Evolutionary conservation across 768 basidiomycete species (phyloP).

Genomic region (Gyrodon lividus): DNA sequence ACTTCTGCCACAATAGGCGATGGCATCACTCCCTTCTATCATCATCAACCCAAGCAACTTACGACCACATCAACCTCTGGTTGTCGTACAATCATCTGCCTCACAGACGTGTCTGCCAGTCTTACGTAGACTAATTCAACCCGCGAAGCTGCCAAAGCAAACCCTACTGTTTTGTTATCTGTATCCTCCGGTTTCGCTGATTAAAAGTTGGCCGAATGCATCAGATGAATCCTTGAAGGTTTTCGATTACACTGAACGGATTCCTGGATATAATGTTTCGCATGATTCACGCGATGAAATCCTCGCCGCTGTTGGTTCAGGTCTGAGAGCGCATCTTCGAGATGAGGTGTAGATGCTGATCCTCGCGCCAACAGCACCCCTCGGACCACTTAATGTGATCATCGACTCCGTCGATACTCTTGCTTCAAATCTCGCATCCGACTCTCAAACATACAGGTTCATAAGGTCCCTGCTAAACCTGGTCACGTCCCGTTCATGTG

Average conservation of each 20-base stretch:
- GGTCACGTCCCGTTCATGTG: constrained; percentile 52
- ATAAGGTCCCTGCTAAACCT: constrained; percentile 46
- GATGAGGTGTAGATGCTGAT: constrained; percentile 2
- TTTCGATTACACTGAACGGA: constrained; percentile 47
- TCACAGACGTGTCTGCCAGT: constrained; percentile 59
- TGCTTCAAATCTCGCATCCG: constrained; percentile 53
- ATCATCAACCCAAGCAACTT: constrained; percentile 21
- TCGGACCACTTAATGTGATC: constrained; percentile 56
- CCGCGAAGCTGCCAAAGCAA: constrained; percentile 14
- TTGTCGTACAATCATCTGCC: constrained; percentile 59
- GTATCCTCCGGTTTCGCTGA: constrained; percentile 48
- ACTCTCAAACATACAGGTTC: constrained; percentile 50
- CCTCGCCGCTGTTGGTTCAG: constrained; percentile 40
- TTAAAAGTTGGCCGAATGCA: constrained; percentile 30
- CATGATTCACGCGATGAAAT: constrained; percentile 40
- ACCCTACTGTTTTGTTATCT: constrained; percentile 58
- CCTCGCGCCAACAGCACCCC: constrained; percentile 31
- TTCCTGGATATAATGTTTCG: constrained; percentile 53
- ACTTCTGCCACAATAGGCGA: constrained; percentile 4
- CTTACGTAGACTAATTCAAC: constrained; percentile 45
- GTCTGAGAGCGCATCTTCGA: constrained; percentile 19
- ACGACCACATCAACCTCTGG: constrained; percentile 40
- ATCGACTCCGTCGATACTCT: constrained; percentile 76
- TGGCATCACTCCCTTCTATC: constrained; percentile 30
- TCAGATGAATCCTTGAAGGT: constrained; percentile 30